Evolutionary conservation across 106 monocot genomes (phyloP).

Genomic region (Allium cepa): DNA sequence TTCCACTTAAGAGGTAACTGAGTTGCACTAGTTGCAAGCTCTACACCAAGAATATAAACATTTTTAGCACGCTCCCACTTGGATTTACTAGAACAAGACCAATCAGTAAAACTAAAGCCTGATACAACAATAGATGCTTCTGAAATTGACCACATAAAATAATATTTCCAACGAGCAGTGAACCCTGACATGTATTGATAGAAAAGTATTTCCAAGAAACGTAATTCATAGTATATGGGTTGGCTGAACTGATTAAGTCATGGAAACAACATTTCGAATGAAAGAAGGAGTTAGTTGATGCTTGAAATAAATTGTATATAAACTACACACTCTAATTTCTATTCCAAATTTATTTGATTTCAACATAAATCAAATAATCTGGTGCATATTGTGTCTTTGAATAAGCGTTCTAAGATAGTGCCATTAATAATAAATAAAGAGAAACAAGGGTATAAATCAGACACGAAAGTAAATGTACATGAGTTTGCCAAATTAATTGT

Average conservation of each 20-base stretch:
- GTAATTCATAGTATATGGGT: conserved; percentile 71
- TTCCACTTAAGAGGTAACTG: conserved; percentile 92
- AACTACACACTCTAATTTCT: no score
- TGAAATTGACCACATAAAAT: conserved; percentile 97
- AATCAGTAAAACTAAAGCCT: conserved; percentile 77
- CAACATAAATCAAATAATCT: no score
- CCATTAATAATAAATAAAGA: no score
- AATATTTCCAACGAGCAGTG: conserved; percentile 96
- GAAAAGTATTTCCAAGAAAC: conserved; percentile 64
- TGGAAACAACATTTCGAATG: no score
- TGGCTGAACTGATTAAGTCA: conserved; percentile 70
- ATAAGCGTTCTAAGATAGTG: no score
- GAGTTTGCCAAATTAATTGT: no score
- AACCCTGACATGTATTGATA: conserved; percentile 96
- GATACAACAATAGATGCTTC: conserved; percentile 83
- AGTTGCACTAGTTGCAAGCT: conserved; percentile 82
- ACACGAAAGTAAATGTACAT: no score
- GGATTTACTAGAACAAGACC: conserved; percentile 67
- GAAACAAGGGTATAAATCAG: no score
- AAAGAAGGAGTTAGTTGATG: no score
- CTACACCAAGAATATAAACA: conserved; percentile 93
- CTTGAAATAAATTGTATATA: no score
- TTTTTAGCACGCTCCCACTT: conserved; percentile 95
- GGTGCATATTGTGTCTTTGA: no score
- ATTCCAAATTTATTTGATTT: no score